Conservation (phyloP, 1,284 basidiomycete genomes). For the Irpex rosettiformis region DNA sequence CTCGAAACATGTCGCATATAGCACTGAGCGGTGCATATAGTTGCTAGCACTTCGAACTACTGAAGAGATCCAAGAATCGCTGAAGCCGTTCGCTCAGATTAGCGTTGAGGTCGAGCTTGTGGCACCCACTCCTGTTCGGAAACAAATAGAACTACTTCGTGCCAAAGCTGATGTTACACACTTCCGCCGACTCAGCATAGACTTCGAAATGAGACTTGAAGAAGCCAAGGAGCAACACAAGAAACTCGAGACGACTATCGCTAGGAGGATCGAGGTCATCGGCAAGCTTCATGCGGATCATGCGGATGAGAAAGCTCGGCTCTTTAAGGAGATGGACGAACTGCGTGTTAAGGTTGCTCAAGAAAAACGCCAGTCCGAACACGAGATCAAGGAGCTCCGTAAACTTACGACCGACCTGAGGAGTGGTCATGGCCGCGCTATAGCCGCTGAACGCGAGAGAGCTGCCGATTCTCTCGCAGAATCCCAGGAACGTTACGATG, state of each 20-base stretch:
- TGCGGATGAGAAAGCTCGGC: background rate
- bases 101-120: background rate
- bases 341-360: background rate
- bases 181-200: slow-evolving; percentile 3
- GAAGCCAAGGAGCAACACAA: background rate
- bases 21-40: background rate
- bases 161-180: slow-evolving; percentile 8
- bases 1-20: background rate
- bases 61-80: background rate
- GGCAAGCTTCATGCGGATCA: background rate
- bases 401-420: background rate
- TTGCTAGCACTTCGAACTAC: background rate
- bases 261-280: background rate
- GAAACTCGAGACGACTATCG: background rate
- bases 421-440: background rate
- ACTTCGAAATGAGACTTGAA: background rate
- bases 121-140: background rate
- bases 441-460: background rate
- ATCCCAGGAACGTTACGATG: background rate
- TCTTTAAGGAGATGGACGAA: background rate
- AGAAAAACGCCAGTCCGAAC: background rate
- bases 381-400: background rate
- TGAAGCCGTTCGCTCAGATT: background rate
- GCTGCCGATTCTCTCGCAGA: background rate
- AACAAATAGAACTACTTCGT: slow-evolving; percentile 1